These are phyloP conservation scores for Pogostemon cablin DNA, from an alignment of 257 asterid species.

Conservation along the genomic window DNA sequence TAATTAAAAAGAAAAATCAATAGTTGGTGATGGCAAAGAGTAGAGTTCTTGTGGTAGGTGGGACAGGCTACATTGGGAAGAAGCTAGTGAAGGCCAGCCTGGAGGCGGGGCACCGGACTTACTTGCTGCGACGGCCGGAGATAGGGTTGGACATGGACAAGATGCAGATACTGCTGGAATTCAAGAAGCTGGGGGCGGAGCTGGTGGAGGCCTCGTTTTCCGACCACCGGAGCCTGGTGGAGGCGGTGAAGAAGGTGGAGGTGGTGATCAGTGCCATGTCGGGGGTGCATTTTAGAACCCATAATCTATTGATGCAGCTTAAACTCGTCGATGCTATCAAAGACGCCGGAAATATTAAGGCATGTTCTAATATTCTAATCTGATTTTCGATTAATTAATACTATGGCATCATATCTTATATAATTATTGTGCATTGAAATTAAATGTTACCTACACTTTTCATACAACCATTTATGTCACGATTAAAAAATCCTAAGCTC, in stretches of 20 bases:
- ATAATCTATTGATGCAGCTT: conserved; percentile 53
- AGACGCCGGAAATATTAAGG: conserved; percentile 85
- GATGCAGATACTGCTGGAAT: conserved; percentile 50
- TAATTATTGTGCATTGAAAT: no score
- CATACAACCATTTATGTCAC: no score
- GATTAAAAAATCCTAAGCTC: no score
- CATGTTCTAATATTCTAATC: no score
- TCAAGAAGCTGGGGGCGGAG: conserved; percentile 61
- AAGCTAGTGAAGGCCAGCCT: conserved; percentile 64
- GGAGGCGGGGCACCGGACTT: conserved; percentile 55
- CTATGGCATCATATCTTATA: no score
- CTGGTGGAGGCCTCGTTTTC: conserved; percentile 59
- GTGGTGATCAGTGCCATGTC: conserved; percentile 67
- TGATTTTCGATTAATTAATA: no score
- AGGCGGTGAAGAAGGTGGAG: conserved; percentile 65
- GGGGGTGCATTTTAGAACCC: conserved; percentile 63
- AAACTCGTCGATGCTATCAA: conserved; percentile 70
- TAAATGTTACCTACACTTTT: no score
- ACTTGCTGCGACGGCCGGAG: conserved; percentile 50
- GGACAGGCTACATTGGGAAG: conserved; percentile 70
- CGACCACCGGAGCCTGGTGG: conserved; percentile 54
- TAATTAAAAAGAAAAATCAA: no score
- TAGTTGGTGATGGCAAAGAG: conserved; percentile 44
- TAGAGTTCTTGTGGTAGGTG: conserved; percentile 69
- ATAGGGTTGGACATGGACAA: conserved; percentile 66